Percentiles rank a stretch among this genome's conserved stretches.
These are phyloP conservation scores for Phytomonas francai DNA, from an alignment of 208 protist genomes.

Conservation along the genomic window DNA sequence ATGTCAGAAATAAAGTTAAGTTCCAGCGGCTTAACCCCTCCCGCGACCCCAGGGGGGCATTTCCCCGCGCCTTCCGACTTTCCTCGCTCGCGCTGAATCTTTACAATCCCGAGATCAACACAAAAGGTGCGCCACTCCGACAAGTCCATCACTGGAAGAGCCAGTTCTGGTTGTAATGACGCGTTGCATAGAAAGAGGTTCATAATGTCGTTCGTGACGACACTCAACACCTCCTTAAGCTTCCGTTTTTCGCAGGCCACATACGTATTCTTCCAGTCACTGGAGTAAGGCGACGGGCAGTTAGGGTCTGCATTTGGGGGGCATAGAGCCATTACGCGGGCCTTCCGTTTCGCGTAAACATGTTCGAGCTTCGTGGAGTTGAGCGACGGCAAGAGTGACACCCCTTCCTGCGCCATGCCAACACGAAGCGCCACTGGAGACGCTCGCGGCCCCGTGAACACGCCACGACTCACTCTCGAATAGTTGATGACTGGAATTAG, in stretches of 20 bases:
- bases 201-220: constrained; percentile 41
- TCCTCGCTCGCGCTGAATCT: constrained; percentile 14
- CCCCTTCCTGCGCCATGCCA: constrained; percentile 48
- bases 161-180: constrained; percentile 43
- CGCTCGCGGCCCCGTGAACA: constrained; percentile 73
- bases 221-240: constrained; percentile 21
- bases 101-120: constrained; percentile 50
- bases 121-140: constrained; percentile 71
- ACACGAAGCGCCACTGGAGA: constrained; percentile 46
- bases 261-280: neutral
- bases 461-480: constrained; percentile 66
- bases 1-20: neutral
- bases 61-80: neutral
- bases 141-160: constrained; percentile 72
- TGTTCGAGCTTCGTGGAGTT: constrained; percentile 22
- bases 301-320: neutral
- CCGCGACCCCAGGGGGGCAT: neutral
- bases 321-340: constrained; percentile 5
- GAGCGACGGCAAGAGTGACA: constrained; percentile 38
- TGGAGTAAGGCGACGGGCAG: neutral
- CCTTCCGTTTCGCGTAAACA: constrained; percentile 23
- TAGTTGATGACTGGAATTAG: constrained; percentile 77
- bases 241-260: constrained; percentile 15
- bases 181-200: constrained; percentile 53
- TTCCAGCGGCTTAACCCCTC: neutral